A percentile compares a stretch with the other conserved stretches of the same genome.
phyloP scores from a whole-genome alignment of 768 basidiomycete genomes.

The Scleroderma bovista region DNA sequence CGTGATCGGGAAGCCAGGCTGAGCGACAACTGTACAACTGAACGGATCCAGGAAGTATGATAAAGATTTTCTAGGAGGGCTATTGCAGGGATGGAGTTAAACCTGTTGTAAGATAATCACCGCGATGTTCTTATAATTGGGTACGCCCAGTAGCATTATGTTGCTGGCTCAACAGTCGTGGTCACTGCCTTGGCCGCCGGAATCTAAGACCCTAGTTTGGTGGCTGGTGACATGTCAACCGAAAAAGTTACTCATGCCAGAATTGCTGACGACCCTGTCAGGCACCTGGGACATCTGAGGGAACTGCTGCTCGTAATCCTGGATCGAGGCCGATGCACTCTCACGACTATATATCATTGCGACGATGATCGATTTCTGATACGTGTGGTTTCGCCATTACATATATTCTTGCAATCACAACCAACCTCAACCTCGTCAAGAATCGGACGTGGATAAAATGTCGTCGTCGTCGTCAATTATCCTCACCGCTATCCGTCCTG shows the following conservation, averaged over 20 bases:
- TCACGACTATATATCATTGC: slow-evolving; percentile 33
- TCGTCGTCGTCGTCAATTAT: slow-evolving; percentile 4
- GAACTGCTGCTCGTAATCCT: slow-evolving; percentile 14
- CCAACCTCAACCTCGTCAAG: slow-evolving; percentile 3
- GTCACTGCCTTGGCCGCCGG: slow-evolving; percentile 23
- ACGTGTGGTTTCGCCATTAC: slow-evolving; percentile 9
- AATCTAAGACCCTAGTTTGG: slow-evolving; percentile 19
- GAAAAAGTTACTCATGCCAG: slow-evolving; percentile 21
- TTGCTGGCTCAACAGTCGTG: slow-evolving; percentile 28
- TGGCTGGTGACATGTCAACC: slow-evolving; percentile 32
- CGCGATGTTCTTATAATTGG: slow-evolving; percentile 31
- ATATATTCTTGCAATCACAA: slow-evolving; percentile 20
- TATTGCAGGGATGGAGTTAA: slow-evolving; percentile 32
- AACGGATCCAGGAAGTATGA: slow-evolving; percentile 8
- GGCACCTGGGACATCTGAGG: slow-evolving; percentile 17
- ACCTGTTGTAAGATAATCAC: slow-evolving; percentile 32
- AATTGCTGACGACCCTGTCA: slow-evolving; percentile 31
- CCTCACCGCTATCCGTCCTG: slow-evolving; percentile 15
- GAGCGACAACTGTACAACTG: slow-evolving; percentile 12
- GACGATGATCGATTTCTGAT: slow-evolving; percentile 27
- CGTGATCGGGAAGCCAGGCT: slow-evolving; percentile 4
- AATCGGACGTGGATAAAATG: slow-evolving; percentile 9
- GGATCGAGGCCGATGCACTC: slow-evolving; percentile 15
- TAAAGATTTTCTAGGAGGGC: slow-evolving; percentile 16
- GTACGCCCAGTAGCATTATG: slow-evolving; percentile 23